These are phyloP conservation scores for Rhazya stricta DNA, from an alignment of 257 asterid genomes.

Conservation along the genomic window DNA sequence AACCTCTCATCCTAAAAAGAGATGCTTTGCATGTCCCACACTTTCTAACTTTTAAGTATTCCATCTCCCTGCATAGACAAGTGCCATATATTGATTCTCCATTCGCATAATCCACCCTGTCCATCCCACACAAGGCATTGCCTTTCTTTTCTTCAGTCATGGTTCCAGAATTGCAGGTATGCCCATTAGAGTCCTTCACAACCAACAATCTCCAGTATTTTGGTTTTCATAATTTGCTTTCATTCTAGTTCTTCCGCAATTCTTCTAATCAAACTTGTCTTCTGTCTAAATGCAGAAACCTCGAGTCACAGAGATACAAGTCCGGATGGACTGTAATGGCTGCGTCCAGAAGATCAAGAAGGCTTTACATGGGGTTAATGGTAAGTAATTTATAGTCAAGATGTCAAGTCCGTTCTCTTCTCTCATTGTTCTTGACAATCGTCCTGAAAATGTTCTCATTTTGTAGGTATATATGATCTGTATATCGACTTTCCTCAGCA, in stretches of 20 bases:
- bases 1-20: constrained; percentile 22
- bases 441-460: background rate
- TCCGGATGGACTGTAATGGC: constrained; percentile 82
- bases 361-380: constrained; percentile 60
- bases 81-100: constrained; percentile 61
- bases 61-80: constrained; percentile 46
- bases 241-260: background rate
- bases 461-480: constrained; percentile 60
- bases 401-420: background rate
- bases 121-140: constrained; percentile 28
- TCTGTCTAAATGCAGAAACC: constrained; percentile 47
- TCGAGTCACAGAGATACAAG: constrained; percentile 62
- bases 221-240: background rate
- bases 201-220: background rate
- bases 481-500: constrained; percentile 72
- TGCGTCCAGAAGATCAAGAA: constrained; percentile 85
- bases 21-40: constrained; percentile 86
- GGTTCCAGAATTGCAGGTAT: constrained; percentile 55
- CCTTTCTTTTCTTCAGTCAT: constrained; percentile 21
- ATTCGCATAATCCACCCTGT: constrained; percentile 21
- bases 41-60: constrained; percentile 60
- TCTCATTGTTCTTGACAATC: background rate
- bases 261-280: background rate
- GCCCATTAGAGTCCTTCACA: constrained; percentile 1
- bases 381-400: constrained; percentile 29